These are phyloP conservation scores for Heracleum sosnowskyi DNA, from an alignment of 129 eudicot species.

Conservation along the genomic window DNA sequence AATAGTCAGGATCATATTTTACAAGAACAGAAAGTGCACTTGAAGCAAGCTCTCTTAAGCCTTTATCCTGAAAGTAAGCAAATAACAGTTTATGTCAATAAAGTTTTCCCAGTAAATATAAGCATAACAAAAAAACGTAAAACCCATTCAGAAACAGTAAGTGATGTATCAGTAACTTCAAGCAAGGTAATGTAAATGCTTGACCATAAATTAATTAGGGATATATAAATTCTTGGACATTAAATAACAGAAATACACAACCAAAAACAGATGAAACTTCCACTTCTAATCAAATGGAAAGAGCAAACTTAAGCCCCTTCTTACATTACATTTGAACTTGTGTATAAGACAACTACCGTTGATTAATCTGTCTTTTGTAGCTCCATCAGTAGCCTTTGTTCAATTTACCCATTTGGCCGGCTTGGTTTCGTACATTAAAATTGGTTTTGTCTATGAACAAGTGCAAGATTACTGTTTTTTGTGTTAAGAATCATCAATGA, in stretches of 20 bases:
- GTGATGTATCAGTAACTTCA: not conserved
- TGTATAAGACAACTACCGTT: not conserved
- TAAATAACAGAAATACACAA: not conserved
- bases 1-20: conserved; percentile 70
- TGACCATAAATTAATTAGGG: not conserved
- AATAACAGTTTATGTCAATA: conserved; percentile 12
- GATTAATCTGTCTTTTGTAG: not conserved
- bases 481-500: not conserved
- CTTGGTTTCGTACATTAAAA: not conserved
- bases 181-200: not conserved
- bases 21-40: conserved; percentile 76
- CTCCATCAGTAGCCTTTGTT: not conserved
- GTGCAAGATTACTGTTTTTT: not conserved
- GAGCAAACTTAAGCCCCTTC: not conserved
- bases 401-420: not conserved
- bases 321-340: not conserved
- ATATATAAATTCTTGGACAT: not conserved
- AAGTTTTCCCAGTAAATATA: conserved; percentile 7
- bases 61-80: conserved; percentile 61
- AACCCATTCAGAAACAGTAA: not conserved
- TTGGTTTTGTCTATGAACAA: not conserved
- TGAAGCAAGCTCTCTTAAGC: conserved; percentile 92
- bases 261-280: too few species aligned
- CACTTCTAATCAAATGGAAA: not conserved
- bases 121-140: not conserved